Percentiles rank a stretch among this genome's conserved stretches.
Conservation (phyloP, 2,329 filamentous ascomycete genomes). For the Beauveria sp. region DNA sequence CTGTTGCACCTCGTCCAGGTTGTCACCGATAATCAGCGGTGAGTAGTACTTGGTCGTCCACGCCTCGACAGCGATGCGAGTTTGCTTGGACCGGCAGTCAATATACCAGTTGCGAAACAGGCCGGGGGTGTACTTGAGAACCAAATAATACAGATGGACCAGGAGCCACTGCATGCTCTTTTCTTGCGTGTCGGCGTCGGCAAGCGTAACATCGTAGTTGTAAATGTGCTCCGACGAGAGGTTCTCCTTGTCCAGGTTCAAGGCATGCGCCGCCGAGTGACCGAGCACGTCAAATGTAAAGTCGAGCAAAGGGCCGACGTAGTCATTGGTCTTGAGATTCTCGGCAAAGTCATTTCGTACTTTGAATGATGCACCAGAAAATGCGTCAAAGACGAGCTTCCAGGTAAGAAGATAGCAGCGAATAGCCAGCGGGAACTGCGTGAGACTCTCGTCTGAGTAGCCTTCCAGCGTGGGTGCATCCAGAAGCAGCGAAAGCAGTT, state of each 20-base stretch:
- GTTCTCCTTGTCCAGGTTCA: constrained; percentile 63
- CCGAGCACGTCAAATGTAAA: constrained; percentile 82
- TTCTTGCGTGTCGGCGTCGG: constrained; percentile 54
- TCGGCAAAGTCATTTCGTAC: constrained; percentile 75
- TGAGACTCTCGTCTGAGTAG: constrained; percentile 57
- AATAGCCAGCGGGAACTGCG: constrained; percentile 60
- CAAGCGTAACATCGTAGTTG: constrained; percentile 43
- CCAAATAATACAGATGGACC: constrained; percentile 77
- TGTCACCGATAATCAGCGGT: constrained; percentile 56
- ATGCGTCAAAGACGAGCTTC: constrained; percentile 84
- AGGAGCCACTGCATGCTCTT: constrained; percentile 76
- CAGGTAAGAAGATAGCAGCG: constrained; percentile 82
- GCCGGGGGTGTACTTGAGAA: constrained; percentile 67
- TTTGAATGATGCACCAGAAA: constrained; percentile 68
- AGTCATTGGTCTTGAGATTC: constrained; percentile 66
- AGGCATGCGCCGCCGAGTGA: constrained; percentile 62
- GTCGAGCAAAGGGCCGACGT: constrained; percentile 61
- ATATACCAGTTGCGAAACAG: constrained; percentile 82
- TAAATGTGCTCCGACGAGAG: constrained; percentile 51
- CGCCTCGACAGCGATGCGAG: constrained; percentile 65
- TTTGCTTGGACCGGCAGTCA: constrained; percentile 72
- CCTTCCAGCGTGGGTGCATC: constrained; percentile 66
- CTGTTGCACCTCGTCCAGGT: constrained; percentile 57
- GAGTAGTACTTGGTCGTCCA: constrained; percentile 87
- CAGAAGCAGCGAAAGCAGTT: constrained; percentile 75